Evolutionary conservation across 2,329 filamentous ascomycete species (phyloP).

Genomic region (Fusarium sp.): DNA sequence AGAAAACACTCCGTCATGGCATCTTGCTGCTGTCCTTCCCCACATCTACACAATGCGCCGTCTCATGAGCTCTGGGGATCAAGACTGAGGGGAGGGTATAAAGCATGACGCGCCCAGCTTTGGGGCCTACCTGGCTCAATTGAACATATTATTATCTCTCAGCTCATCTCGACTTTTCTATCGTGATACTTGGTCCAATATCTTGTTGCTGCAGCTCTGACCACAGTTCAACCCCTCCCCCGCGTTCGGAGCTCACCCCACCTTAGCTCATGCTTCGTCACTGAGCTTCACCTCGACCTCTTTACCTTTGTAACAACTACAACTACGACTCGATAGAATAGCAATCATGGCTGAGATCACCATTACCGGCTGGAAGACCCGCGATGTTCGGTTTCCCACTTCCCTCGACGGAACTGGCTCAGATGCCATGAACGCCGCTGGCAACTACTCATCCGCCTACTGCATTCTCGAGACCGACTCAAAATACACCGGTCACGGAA

Average conservation of each 20-base stretch:
- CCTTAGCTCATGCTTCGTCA: constrained; percentile 20
- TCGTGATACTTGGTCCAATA: not conserved
- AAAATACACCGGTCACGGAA: constrained; percentile 78
- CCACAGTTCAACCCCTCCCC: constrained; percentile 31
- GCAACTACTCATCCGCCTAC: constrained; percentile 95
- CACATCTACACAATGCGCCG: constrained; percentile 30
- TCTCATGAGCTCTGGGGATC: constrained; percentile 33
- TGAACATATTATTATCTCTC: constrained; percentile 1
- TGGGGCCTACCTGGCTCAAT: constrained; percentile 19
- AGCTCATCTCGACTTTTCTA: not conserved
- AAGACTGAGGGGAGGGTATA: constrained; percentile 26
- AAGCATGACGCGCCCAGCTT: constrained; percentile 27
- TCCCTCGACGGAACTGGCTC: constrained; percentile 96
- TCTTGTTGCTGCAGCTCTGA: not conserved
- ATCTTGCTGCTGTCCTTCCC: constrained; percentile 35
- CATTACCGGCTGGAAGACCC: constrained; percentile 77
- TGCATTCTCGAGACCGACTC: constrained; percentile 89
- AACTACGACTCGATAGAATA: constrained; percentile 1
- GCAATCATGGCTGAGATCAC: constrained; percentile 64
- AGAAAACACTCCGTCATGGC: constrained; percentile 27
- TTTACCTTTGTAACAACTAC: not conserved
- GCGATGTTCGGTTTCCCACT: constrained; percentile 86
- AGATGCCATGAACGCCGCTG: constrained; percentile 95
- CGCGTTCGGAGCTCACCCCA: constrained; percentile 38
- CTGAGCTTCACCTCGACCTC: constrained; percentile 15